Evolutionary conservation across 129 eudicot genomes (phyloP).

Genomic region (Tanacetum coccineum): DNA sequence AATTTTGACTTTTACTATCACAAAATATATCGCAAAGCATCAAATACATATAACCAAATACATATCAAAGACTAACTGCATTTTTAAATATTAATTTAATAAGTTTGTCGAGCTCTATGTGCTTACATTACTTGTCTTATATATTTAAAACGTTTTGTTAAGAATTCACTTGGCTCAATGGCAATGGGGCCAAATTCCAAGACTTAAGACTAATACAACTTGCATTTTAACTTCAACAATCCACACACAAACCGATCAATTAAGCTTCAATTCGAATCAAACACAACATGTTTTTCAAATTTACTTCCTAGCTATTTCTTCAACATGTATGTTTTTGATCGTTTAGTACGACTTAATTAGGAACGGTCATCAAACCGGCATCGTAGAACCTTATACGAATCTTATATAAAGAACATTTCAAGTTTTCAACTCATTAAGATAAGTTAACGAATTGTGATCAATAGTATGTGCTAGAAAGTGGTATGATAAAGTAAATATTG

Average conservation of each 20-base stretch:
- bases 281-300: constrained; percentile 1
- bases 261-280: not conserved
- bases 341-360: not conserved
- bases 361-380: not conserved
- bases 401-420: too few relatives aligned
- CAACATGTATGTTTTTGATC: constrained; percentile 3
- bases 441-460: too few relatives aligned
- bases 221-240: constrained; percentile 33
- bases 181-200: constrained; percentile 54
- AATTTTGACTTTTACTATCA: constrained; percentile 21
- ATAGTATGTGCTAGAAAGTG: too few relatives aligned
- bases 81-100: not conserved
- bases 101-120: constrained; percentile 57
- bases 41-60: constrained; percentile 27
- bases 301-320: not conserved
- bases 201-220: constrained; percentile 31
- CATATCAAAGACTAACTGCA: constrained; percentile 20
- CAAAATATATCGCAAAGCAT: constrained; percentile 24
- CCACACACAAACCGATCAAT: constrained; percentile 28
- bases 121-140: constrained; percentile 37
- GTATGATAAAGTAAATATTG: too few relatives aligned
- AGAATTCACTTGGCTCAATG: constrained; percentile 71
- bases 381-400: too few relatives aligned
- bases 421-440: too few relatives aligned
- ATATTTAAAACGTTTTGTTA: constrained; percentile 18